A percentile compares a stretch with the other conserved stretches of the same genome.
These are phyloP conservation scores for Aspergillus costaricaensis DNA, from an alignment of 2,329 filamentous ascomycete genomes.

Conservation along the genomic window DNA sequence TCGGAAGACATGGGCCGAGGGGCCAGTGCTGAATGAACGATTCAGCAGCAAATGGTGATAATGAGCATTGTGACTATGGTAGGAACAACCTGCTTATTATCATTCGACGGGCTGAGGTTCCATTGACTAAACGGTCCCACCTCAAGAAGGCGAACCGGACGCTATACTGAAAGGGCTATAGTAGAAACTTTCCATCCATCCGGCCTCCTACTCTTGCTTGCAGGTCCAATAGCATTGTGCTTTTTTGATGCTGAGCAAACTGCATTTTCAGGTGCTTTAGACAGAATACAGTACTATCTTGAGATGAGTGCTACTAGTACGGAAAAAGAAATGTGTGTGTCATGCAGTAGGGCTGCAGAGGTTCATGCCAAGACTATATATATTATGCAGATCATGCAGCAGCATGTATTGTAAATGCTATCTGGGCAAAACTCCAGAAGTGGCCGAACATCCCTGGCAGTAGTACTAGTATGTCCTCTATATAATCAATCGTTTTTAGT, in stretches of 20 bases:
- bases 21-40: background rate
- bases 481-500: too few species aligned
- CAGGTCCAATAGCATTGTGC: background rate
- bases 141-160: background rate
- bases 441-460: too few species aligned
- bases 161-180: constrained; percentile 4
- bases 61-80: background rate
- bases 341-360: background rate
- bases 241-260: too few species aligned
- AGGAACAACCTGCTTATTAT: background rate
- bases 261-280: too few species aligned
- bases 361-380: background rate
- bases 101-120: background rate
- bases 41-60: background rate
- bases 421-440: background rate
- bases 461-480: too few species aligned
- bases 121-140: constrained; percentile 8
- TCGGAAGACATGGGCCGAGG: constrained; percentile 70
- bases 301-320: background rate
- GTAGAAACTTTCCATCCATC: background rate
- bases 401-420: background rate
- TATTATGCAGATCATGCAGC: background rate
- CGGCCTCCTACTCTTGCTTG: background rate
- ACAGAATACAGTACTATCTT: too few species aligned
- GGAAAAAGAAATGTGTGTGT: background rate